Base-by-base conservation (phyloP, 352 stramenopile genomes). In the Phytophthora hibernalis region DNA sequence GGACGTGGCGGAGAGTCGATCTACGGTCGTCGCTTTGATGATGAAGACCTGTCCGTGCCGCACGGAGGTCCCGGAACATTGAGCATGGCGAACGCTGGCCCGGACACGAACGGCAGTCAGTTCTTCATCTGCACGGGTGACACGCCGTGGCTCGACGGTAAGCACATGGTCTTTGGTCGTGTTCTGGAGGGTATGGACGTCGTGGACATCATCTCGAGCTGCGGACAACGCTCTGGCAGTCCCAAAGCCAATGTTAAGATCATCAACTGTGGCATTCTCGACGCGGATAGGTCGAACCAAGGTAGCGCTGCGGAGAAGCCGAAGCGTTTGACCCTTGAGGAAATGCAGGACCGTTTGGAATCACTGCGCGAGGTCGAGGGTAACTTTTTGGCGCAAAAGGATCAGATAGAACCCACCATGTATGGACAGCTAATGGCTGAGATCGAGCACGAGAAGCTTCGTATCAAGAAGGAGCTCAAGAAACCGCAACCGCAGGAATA, bases 61-160 rank as follows among this genome's bases (percentile, higher is more conserved):
- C 91, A 97, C 65, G 70, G 30, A 7, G 86, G 87, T 12, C 65
- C 85, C 8, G 90, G 90, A 11, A 91, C 89, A 37, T 64, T 97
- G 43, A 95, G 83, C 59, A 97, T 97, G 91, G 91, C 91, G 8
- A 97, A 97, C 64, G 85, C 85, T 42, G 90, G 89, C 8, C 81
- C 90, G 10, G 87, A 97, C 78, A 92, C 90, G 45, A 98, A 99
- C 72, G 94, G 95, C 62, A 96, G 81, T 54, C 95, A 99, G 77
- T 99, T 99, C 76, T 99, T 99, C 72, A 98, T 99, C 52, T 98
- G 93, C 16, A 98, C 97, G 43, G 82, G 81, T 35, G 88, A 97
- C 64, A 99, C 96, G 26, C 88, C 94, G 33, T 99, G 96, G 95
- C 83, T 99, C 31, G 95, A 99, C 65, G 96, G 95, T 52, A 98